Evolutionary conservation across 2,329 filamentous ascomycete species (phyloP), one percentile per base, ranked within the genome.

Genomic region (Geosmithia flava): DNA sequence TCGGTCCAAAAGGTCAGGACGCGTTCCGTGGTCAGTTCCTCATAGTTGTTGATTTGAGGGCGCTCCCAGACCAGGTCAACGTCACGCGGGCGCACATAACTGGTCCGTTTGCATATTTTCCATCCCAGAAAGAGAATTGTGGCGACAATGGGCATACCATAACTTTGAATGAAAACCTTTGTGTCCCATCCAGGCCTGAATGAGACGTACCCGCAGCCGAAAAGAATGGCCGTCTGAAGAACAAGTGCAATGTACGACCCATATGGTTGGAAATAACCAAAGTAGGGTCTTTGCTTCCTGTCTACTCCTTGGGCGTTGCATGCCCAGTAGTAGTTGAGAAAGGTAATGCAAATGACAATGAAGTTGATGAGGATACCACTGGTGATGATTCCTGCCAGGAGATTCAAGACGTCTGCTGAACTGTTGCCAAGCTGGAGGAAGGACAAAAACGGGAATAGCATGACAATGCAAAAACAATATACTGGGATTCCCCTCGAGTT

Each of bases 21-120:
- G n/a, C n/a, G n/a, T n/a, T n/a, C n/a, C n/a, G n/a, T n/a, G n/a
- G n/a, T n/a, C n/a, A n/a, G n/a, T n/a, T n/a, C 67, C 57, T 80
- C 76, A 52, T 81, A 80, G 0, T 68, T 68, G 50, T 82, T 78
- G 49, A 81, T 75, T 19, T 68, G 54, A 19, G 76, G 77, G n/a
- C 71, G 66, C 55, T 82, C 70, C 78, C 77, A 77, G 42, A 79
- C 65, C 17, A 83, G 66, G 55, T 83, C 79, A 3, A 72, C 70
- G 55, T 84, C 74, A 3, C 67, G 58, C 0, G 80, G 65, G 2
- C 63, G 63, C 17, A 80, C 65, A 47, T 75, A 65, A 50, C 69
- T 70, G 2, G 81, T 85, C 49, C 66, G 68, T 65, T 80, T 78
- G 59, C 79, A 20, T 1, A 85, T 7, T 63, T 86, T 87, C 78